Base-by-base conservation (phyloP, 1,139 yeast genomes). In the Magnusiomyces suaveolens region DNA sequence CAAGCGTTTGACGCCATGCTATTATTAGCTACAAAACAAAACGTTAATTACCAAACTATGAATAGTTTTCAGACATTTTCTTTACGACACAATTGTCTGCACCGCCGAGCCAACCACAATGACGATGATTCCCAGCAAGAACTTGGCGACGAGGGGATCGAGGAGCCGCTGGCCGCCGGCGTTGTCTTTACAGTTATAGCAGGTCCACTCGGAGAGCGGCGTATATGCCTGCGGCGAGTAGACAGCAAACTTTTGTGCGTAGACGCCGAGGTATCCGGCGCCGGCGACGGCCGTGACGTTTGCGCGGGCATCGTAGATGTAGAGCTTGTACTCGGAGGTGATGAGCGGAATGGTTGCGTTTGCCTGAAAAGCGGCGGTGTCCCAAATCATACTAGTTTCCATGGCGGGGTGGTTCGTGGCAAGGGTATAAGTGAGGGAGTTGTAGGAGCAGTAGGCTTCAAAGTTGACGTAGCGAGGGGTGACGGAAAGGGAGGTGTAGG, bases 391-490 rank as follows among this genome's bases (percentile, higher is more conserved):
- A 46, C 60, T 53, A 8, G 71, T 66, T n/a, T 67, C 60, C 44
- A 62, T 56, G 24, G 70, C 62, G 2, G 70, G 61, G 50, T 67
- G 65, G 57, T 68, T 67, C 3, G 59, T 60, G 1, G 74, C 67
- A 43, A 72, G 57, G 16, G 75, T 72, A 53, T 69, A 68, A 2
- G 71, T 66, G 55, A 71, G 67, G 20, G 65, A 59, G 59, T 72
- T 72, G 53, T 56, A 57, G 2, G 73, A 63, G 63, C 75, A 72
- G 53, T 63, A 62, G 2, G 73, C 73, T 54, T 69, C 68, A 39
- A 72, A 65, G 56, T 72, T 70, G 51, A 73, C 55, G 0, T 68
- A 67, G 24, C 64, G 58, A 1, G 76, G 76, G 8, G 73, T 67
- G 24, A 69, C 65, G 1, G 59, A 53, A 16, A 72, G 63, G 47